A percentile compares a stretch with the other conserved stretches of the same genome.
phyloP scores from a whole-genome alignment of 495 filamentous ascomycete species.

The Achaetomiella virescens region DNA sequence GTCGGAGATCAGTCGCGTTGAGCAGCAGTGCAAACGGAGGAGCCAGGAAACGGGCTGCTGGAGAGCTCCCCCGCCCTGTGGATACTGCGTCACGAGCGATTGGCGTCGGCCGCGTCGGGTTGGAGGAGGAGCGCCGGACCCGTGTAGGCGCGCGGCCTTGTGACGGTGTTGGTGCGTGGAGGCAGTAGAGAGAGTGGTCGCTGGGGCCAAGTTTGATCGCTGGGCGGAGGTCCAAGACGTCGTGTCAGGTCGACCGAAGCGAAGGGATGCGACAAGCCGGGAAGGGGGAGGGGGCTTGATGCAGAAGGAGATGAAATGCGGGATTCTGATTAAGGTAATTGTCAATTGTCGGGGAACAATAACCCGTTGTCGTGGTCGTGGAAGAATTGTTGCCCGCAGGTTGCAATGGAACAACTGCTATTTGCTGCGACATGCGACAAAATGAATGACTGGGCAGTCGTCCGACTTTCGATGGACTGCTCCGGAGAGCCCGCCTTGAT shows the following conservation, averaged over 20 bases:
- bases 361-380: slow-evolving; percentile 8
- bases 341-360: slow-evolving; percentile 13
- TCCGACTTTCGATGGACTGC: not conserved
- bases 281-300: not conserved
- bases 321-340: too few relatives aligned
- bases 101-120: not conserved
- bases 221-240: slow-evolving; percentile 14
- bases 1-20: slow-evolving; percentile 10
- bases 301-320: too few relatives aligned
- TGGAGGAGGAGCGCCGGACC: not conserved
- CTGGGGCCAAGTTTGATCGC: slow-evolving; percentile 30
- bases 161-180: not conserved
- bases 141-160: not conserved
- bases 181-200: slow-evolving; percentile 4
- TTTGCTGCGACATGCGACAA: not conserved
- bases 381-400: slow-evolving; percentile 1
- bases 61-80: not conserved
- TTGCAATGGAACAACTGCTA: not conserved
- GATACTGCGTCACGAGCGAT: not conserved
- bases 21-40: not conserved
- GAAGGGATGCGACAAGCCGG: slow-evolving; percentile 20
- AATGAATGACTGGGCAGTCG: slow-evolving; percentile 20
- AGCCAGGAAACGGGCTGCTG: slow-evolving; percentile 1
- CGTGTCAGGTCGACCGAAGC: slow-evolving; percentile 22
- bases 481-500: slow-evolving; percentile 11